A percentile compares a stretch with the other conserved stretches of the same genome.
Conservation (phyloP, 441 rosid genomes). For the Hypseocharis bilobata region DNA sequence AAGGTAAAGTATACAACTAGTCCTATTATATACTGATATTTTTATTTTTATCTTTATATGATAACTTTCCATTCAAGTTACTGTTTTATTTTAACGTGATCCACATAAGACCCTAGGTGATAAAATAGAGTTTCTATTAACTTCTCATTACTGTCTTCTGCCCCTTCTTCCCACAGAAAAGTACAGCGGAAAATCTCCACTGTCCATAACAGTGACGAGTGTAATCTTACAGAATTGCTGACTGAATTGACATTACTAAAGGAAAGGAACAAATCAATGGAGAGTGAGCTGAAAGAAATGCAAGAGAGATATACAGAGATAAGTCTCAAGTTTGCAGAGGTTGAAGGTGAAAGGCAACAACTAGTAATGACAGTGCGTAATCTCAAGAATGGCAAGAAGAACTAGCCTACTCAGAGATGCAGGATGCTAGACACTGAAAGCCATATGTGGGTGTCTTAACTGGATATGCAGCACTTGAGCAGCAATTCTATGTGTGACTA, state of each 20-base stretch:
- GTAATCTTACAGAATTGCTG: conserved; percentile 29
- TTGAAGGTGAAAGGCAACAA: conserved; percentile 39
- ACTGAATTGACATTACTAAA: conserved; percentile 36
- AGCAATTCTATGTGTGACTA: conserved; percentile 16
- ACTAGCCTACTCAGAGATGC: conserved; percentile 32
- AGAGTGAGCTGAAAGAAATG: conserved; percentile 49
- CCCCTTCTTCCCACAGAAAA: conserved; percentile 23
- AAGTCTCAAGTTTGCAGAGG: conserved; percentile 42
- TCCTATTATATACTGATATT: conserved; percentile 13
- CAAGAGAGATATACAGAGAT: conserved; percentile 47
- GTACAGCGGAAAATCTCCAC: conserved; percentile 16
- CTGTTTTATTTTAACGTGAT: background rate
- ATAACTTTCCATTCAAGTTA: background rate
- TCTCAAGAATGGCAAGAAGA: conserved; percentile 49
- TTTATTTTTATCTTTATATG: background rate
- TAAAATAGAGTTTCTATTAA: background rate
- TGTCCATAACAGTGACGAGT: conserved; percentile 24
- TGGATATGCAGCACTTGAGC: conserved; percentile 16
- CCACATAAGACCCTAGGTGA: background rate
- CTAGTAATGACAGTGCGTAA: conserved; percentile 41
- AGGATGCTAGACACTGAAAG: conserved; percentile 7
- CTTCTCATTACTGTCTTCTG: background rate
- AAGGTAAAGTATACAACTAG: conserved; percentile 30
- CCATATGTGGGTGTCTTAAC: conserved; percentile 12
- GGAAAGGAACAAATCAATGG: conserved; percentile 53